Percentiles rank a stretch among this genome's conserved stretches.
phyloP scores from a whole-genome alignment of 805 yeast species.

The Saturnispora gosingensis region DNA sequence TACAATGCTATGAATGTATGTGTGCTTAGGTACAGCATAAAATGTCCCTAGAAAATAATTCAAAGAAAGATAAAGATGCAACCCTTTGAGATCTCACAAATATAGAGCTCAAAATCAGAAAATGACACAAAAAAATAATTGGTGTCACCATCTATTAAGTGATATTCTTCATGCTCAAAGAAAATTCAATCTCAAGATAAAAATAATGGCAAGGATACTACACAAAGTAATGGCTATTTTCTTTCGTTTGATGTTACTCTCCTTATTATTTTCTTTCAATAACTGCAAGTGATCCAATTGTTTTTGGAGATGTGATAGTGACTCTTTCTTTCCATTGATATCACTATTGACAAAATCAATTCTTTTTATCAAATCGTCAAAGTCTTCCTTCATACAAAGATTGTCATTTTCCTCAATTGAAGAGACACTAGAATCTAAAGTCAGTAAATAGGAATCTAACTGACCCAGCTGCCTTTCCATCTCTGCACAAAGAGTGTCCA shows the following conservation, averaged over 20 bases:
- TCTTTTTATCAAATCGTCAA: conserved; percentile 23
- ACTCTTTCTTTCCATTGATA: conserved; percentile 17
- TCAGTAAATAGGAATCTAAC: conserved; percentile 23
- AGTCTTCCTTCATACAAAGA: conserved; percentile 18
- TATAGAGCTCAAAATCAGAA: background rate
- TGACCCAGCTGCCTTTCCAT: conserved; percentile 21
- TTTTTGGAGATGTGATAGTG: conserved; percentile 16
- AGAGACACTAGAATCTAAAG: conserved; percentile 16
- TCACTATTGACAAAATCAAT: conserved; percentile 19
- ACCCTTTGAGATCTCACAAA: background rate
- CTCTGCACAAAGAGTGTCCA: conserved; percentile 22
- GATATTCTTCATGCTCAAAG: background rate
- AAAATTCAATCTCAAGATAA: background rate
- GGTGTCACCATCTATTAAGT: no score
- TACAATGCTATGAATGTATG: background rate
- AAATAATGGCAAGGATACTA: background rate
- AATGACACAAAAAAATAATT: no score
- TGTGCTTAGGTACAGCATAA: background rate
- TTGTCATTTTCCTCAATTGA: conserved; percentile 20
- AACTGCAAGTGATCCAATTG: conserved; percentile 15
- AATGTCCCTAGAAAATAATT: background rate
- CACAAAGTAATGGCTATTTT: conserved; percentile 2
- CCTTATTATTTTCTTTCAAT: conserved; percentile 13
- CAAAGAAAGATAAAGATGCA: background rate
- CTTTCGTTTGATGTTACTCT: conserved; percentile 7